Evolutionary conservation across 2,329 filamentous ascomycete genomes (phyloP), one percentile per base, ranked within the genome.

Genomic region (Hypoxylon sp.): DNA sequence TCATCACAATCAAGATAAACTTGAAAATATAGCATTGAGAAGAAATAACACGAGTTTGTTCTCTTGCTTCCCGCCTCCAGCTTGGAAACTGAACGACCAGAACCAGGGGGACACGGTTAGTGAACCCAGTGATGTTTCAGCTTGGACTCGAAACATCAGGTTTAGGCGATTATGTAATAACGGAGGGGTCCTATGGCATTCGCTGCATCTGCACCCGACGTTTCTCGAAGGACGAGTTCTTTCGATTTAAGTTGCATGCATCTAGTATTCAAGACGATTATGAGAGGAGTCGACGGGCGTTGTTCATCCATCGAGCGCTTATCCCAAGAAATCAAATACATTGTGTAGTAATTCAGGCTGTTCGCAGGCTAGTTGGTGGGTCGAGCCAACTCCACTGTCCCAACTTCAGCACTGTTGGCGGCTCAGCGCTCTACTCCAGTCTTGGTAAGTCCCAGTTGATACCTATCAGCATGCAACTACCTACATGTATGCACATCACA

Each of bases 101-200:
- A 42, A 56, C 33, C 25, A 64, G 60, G 60, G 31, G 30, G 7
- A 31, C 37, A 27, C 2, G 51, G 2, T 33, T 49, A 54, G 58
- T 58, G 53, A 46, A 49, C 33, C 54, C 49, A 22, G 35, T 22
- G 20, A 37, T 54, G 66, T 68, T 68, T 68, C 61, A 68, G 61
- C 51, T 53, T 35, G 27, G 61, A 49, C 53, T 61, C 53, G 37
- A 68, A 70, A 70, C 68, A 61, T 61, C 55, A 33, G 37, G 22
- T 58, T 56, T 65, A 44, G 22, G 35, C 17, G 51, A 55, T 61
- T 67, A 67, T 70, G 51, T 58, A 61, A 61, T 64, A 17, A 57
- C 27, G 27, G 37, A 31, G 64, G 48, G 30, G 13, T n/a, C 7
- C 10, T 51, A 51, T 51, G 27, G 25, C 51, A 42, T n/a, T 6